Evolutionary conservation across 1,139 yeast genomes (phyloP).

Genomic region (Pichia sp.): DNA sequence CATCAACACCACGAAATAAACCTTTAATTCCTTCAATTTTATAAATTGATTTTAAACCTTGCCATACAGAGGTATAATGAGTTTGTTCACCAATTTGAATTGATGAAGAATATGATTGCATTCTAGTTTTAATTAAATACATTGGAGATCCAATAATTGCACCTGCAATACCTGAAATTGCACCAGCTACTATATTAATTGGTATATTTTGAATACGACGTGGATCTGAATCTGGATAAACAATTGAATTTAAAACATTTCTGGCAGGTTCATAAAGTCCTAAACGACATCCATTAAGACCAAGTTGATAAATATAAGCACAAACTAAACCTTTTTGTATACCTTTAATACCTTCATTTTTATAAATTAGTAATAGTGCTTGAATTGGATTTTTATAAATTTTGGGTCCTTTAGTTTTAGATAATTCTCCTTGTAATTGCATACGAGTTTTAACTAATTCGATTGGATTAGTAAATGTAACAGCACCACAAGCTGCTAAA

Average conservation of each 20-base stretch:
- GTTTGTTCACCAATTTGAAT: conserved; percentile 87
- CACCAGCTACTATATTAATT: conserved; percentile 76
- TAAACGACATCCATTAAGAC: conserved; percentile 86
- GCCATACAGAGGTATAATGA: conserved; percentile 61
- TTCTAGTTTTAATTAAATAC: conserved; percentile 85
- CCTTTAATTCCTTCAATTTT: conserved; percentile 70
- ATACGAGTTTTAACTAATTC: conserved; percentile 90
- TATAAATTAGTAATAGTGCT: conserved; percentile 67
- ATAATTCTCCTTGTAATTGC: conserved; percentile 93
- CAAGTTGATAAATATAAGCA: conserved; percentile 83
- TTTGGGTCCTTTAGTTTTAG: conserved; percentile 42
- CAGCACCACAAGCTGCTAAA: conserved; percentile 95
- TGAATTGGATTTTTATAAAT: conserved; percentile 79
- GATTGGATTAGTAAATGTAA: conserved; percentile 91
- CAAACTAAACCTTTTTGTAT: conserved; percentile 80
- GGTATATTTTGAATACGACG: conserved; percentile 52
- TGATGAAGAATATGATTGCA: conserved; percentile 77
- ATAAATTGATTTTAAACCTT: conserved; percentile 62
- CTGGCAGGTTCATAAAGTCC: conserved; percentile 92
- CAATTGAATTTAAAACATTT: conserved; percentile 45
- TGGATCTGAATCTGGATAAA: conserved; percentile 49
- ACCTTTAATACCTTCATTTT: conserved; percentile 80
- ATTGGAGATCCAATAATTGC: conserved; percentile 88
- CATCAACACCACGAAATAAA: conserved; percentile 84
- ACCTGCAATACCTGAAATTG: conserved; percentile 80